phyloP scores from a whole-genome alignment of 2,329 filamentous ascomycete genomes.

The Botryotinia convoluta region DNA sequence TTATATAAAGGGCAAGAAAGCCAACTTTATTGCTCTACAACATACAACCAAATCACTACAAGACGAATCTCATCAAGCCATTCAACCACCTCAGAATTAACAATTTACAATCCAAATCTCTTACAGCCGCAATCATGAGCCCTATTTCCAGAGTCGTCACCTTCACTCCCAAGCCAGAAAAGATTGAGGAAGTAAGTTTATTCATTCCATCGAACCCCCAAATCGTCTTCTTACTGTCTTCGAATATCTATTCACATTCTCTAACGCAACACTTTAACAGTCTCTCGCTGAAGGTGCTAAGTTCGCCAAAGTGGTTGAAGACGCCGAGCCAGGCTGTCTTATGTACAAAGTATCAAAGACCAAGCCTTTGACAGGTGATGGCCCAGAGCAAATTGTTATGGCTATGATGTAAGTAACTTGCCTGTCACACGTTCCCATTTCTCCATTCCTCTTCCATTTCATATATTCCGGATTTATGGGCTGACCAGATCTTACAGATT shows the following conservation, averaged over 20 bases:
- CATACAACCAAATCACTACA: neutral
- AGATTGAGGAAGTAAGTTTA: neutral
- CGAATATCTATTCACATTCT: neutral
- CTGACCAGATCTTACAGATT: neutral
- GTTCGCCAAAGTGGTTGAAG: neutral
- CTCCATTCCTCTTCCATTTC: neutral
- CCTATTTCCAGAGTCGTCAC: slow-evolving; percentile 1
- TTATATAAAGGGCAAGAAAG: slow-evolving; percentile 8
- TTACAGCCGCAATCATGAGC: neutral
- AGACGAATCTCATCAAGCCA: neutral
- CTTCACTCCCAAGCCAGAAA: slow-evolving; percentile 9
- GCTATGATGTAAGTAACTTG: neutral
- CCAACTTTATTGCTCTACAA: neutral
- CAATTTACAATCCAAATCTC: neutral
- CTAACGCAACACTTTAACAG: slow-evolving; percentile 1
- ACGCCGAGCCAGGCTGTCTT: neutral
- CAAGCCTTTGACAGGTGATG: slow-evolving; percentile 1
- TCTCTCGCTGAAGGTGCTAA: neutral
- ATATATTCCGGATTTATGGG: too few relatives aligned
- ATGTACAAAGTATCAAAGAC: slow-evolving; percentile 8
- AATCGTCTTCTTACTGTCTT: neutral
- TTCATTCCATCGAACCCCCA: neutral
- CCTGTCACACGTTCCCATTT: neutral
- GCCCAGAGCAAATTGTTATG: slow-evolving; percentile 14
- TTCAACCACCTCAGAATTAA: neutral